Percentiles rank a stretch among this genome's conserved stretches.
These are phyloP conservation scores for Epichloe amarillans DNA, from an alignment of 2,329 filamentous ascomycete species.

Conservation along the genomic window DNA sequence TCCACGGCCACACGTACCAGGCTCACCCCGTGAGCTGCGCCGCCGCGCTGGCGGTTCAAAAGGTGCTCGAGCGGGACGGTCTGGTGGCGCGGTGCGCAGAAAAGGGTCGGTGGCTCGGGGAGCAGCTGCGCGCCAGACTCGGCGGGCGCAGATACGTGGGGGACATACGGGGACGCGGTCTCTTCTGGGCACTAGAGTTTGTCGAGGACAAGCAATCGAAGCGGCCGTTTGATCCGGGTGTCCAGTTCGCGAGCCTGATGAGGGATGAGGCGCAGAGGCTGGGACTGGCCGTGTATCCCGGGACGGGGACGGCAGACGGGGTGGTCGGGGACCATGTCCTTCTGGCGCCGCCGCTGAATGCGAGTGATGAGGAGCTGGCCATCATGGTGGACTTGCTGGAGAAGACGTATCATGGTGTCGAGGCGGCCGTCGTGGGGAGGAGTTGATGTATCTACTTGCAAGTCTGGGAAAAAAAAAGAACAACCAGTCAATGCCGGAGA, in stretches of 20 bases:
- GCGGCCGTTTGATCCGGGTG: too few species aligned
- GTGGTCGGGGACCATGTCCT: slow-evolving; percentile 21
- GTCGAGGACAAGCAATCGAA: too few species aligned
- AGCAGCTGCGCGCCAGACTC: slow-evolving; percentile 29
- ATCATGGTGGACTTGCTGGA: slow-evolving; percentile 5
- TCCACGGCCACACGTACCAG: slow-evolving; percentile 15
- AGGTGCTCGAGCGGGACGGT: slow-evolving; percentile 41
- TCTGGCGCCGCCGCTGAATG: slow-evolving; percentile 55
- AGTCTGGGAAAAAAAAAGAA: too few species aligned
- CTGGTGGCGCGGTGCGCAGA: slow-evolving; percentile 43
- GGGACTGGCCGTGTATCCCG: too few species aligned
- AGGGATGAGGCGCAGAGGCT: too few species aligned
- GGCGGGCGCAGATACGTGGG: slow-evolving; percentile 34
- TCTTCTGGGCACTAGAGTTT: too few species aligned
- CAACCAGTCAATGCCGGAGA: too few species aligned
- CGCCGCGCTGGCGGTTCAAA: slow-evolving; percentile 14
- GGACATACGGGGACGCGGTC: slow-evolving; percentile 44
- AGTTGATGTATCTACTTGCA: too few species aligned
- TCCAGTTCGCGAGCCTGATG: too few species aligned
- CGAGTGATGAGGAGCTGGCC: slow-evolving; percentile 25
- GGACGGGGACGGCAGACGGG: too few species aligned
- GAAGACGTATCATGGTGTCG: slow-evolving; percentile 6
- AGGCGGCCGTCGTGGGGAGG: neutral
- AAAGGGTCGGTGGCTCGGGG: slow-evolving; percentile 37
- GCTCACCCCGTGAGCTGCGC: slow-evolving; percentile 14